Evolutionary conservation across 108 stramenopile genomes (phyloP).

Genomic region (Cylindrotheca fusiformis): DNA sequence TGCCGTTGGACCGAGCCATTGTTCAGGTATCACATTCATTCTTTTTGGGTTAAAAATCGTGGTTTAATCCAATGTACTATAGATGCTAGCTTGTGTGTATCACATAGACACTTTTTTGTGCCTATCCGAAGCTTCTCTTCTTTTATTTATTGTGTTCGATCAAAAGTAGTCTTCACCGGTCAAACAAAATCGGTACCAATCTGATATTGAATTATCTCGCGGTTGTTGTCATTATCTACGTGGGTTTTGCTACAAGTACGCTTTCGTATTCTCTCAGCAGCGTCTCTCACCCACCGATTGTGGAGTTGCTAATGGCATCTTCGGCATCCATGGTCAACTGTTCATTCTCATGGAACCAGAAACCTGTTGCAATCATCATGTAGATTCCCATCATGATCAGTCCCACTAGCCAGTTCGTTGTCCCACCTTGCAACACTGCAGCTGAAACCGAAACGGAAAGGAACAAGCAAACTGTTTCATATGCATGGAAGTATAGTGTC

Average conservation of each 20-base stretch:
- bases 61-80: too few relatives aligned
- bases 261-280: too few relatives aligned
- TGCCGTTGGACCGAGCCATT: constrained; percentile 44
- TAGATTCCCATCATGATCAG: constrained; percentile 72
- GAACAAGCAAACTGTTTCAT: constrained; percentile 83
- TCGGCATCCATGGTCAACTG: constrained; percentile 62
- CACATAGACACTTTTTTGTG: too few relatives aligned
- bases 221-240: too few relatives aligned
- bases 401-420: constrained; percentile 86
- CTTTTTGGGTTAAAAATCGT: constrained; percentile 47
- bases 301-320: neutral
- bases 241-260: too few relatives aligned
- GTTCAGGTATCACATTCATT: constrained; percentile 47
- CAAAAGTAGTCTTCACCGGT: too few relatives aligned
- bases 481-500: constrained; percentile 85
- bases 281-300: too few relatives aligned
- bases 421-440: constrained; percentile 82
- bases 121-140: too few relatives aligned
- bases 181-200: too few relatives aligned
- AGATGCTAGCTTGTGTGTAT: too few relatives aligned
- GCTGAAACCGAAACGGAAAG: constrained; percentile 73
- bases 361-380: constrained; percentile 81
- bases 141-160: too few relatives aligned
- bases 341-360: constrained; percentile 85
- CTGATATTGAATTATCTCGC: too few relatives aligned